phyloP scores from a whole-genome alignment of 345 rosid genomes.

The Noccaea bulbosa region DNA sequence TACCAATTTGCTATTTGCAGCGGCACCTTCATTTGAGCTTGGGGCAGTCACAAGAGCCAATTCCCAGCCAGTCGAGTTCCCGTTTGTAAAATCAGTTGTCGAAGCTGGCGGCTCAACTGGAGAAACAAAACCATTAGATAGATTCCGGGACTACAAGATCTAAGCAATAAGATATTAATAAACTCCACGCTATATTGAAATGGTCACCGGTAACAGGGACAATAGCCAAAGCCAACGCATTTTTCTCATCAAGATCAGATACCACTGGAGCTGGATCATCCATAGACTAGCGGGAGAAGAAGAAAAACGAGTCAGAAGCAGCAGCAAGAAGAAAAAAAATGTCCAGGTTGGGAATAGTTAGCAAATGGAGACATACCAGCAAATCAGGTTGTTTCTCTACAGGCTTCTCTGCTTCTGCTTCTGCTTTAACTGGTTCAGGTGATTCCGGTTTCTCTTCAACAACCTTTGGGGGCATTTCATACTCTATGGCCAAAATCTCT shows the following conservation, averaged over 20 bases:
- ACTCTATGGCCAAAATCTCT: conserved; percentile 83
- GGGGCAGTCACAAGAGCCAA: conserved; percentile 91
- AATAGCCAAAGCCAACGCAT: conserved; percentile 92
- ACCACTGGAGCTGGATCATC: conserved; percentile 72
- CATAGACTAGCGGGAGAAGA: conserved; percentile 55
- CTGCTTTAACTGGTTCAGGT: conserved; percentile 69
- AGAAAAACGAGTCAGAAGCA: conserved; percentile 10
- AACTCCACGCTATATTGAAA: neutral
- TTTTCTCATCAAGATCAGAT: conserved; percentile 78
- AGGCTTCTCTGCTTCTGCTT: conserved; percentile 52
- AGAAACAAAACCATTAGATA: conserved; percentile 32
- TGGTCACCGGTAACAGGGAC: conserved; percentile 73
- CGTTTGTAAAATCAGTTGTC: conserved; percentile 45
- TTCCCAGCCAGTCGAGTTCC: conserved; percentile 82
- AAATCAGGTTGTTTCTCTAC: conserved; percentile 75
- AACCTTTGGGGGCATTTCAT: conserved; percentile 56
- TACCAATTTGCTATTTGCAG: conserved; percentile 85
- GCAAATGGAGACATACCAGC: conserved; percentile 54
- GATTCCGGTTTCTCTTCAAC: conserved; percentile 55
- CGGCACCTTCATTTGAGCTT: conserved; percentile 74
- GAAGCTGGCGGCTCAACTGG: conserved; percentile 68
- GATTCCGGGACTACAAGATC: neutral
- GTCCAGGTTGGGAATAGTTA: conserved; percentile 1
- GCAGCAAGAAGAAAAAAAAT: conserved; percentile 2
- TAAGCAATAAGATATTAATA: neutral